Evolutionary conservation across 495 filamentous ascomycete genomes (phyloP), one percentile per base, ranked within the genome.

Genomic region (Penicillium chermesinum): DNA sequence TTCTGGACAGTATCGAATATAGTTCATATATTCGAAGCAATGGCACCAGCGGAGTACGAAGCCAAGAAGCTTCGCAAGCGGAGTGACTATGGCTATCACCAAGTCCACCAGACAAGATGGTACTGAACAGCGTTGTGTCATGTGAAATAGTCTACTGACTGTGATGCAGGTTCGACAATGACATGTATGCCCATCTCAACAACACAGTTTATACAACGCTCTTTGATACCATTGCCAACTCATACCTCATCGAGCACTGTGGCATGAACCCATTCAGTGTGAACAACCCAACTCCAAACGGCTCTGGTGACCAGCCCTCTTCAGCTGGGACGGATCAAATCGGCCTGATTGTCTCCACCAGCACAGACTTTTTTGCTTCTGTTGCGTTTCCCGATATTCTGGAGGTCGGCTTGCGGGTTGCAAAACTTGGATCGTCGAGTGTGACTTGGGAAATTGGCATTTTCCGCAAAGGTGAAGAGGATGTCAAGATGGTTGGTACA

Each of bases 361-460:
- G 85, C 63, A 88, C 83, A 55, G 83, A 93, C 59, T 96, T 88
- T 69, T 90, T 96, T 61, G 80, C 79, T 1, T 82, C 86, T 1
- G 84, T 91, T n/a, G 75, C 80, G 0, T 98, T 89, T 57, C 91
- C 91, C 2, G 85, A 84, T 41, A 72, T 87, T 6, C 75, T 94
- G 4, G 89, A 96, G 47, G 73, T 96, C 0, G 89, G 83, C 2
- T 61, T 98, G 25, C 75, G 90, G 2, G 89, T 95, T 9, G 88
- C 85, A 49, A 88, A 84, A 59, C 72, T 98, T 4, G 87, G 89
- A 1, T 86, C 81, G 53, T 89, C 87, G 14, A 95, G 88, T 56
- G 91, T 93, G n/a, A 86, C 83, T 7, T 98, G 95, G 62, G 91
- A 98, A 58, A 78, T 95, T 27, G 91, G 85, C 2, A 78, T 98